Conservation (phyloP, 257 asterid genomes). For the Cordia subcordata region DNA sequence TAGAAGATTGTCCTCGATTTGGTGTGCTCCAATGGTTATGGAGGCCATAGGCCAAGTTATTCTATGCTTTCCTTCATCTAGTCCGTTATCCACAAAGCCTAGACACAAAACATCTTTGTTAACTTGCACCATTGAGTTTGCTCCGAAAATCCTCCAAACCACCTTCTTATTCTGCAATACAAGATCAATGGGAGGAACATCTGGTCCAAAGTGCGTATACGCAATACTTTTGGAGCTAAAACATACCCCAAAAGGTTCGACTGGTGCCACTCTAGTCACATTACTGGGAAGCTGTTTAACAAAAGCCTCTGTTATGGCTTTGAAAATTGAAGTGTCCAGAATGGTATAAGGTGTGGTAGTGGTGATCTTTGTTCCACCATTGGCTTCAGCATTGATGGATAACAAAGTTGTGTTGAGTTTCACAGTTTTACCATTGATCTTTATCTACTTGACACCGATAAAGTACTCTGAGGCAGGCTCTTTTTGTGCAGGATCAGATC, state of each 20-base stretch:
- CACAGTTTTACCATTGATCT: slow-evolving; percentile 23
- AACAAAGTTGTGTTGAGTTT: slow-evolving; percentile 30
- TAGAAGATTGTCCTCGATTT: slow-evolving; percentile 42
- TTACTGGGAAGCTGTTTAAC: slow-evolving; percentile 28
- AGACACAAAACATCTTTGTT: slow-evolving; percentile 9
- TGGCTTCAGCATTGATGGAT: slow-evolving; percentile 26
- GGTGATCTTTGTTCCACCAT: slow-evolving; percentile 60
- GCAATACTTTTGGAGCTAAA: slow-evolving; percentile 30
- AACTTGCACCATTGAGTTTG: slow-evolving; percentile 14
- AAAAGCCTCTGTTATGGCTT: slow-evolving; percentile 38
- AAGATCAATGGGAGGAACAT: slow-evolving; percentile 43
- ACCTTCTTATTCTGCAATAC: slow-evolving; percentile 25
- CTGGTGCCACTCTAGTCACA: slow-evolving; percentile 32
- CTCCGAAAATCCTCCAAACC: slow-evolving; percentile 7
- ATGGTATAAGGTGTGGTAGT: slow-evolving; percentile 40
- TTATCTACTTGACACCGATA: slow-evolving; percentile 36
- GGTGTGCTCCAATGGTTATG: slow-evolving; percentile 43
- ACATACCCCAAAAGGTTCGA: slow-evolving; percentile 51
- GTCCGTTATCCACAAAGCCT: slow-evolving; percentile 13
- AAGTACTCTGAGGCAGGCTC: slow-evolving; percentile 48
- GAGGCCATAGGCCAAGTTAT: slow-evolving; percentile 7
- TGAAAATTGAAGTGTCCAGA: slow-evolving; percentile 36
- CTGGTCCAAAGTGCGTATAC: slow-evolving; percentile 26
- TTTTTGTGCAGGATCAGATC: background rate
- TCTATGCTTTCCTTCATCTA: background rate